Evolutionary conservation across 2,329 filamentous ascomycete genomes (phyloP), one percentile per base, ranked within the genome.

Genomic region (Neopestalotiopsis clavispora): DNA sequence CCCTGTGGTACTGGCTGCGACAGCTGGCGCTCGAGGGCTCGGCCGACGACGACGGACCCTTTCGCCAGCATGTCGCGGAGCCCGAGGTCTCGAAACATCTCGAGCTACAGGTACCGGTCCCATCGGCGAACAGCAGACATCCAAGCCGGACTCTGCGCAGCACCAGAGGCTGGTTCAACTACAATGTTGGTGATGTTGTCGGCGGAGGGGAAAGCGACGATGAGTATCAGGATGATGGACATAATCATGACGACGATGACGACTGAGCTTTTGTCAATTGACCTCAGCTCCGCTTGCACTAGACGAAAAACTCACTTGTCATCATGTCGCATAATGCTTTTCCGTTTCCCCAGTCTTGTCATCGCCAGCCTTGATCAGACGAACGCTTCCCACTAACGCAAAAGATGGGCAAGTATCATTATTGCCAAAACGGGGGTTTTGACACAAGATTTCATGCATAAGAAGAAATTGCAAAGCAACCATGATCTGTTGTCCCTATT

Each of bases 1-100:
- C n/a, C 2, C 42, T 75, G 20, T 66, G 66, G 17, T n/a, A 42
- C 12, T 67, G 65, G 40, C 67, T 75, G 30, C 61, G 49, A 10
- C 6, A 66, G 10, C 61, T 68, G 13, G 69, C 34, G n/a, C 6
- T 30, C 20, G 45, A 57, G 20, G 23, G 23, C 23, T 30, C 57
- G 14, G 60, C 14, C 17, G 60, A 63, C 45, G 45, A 52, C 45
- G 45, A n/a, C 7, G 45, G 45, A 17, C 45, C 45, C 7, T 52
- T 52, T 20, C 45, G 14, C 4, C 45, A 17, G 9, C 45, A 52
- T 52, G 45, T 52, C 20, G 45, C 45, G 9, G 45, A 52, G 7
- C 45, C 45, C 14, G 45, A 52, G 9, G 17, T 7, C 45, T 20
- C n/a, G 45, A 52, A 38, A 7, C 34, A 38, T 38, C 10, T 38